Evolutionary conservation across 805 yeast genomes (phyloP), one percentile per base, ranked within the genome.

Genomic region (Ogataea angusta): DNA sequence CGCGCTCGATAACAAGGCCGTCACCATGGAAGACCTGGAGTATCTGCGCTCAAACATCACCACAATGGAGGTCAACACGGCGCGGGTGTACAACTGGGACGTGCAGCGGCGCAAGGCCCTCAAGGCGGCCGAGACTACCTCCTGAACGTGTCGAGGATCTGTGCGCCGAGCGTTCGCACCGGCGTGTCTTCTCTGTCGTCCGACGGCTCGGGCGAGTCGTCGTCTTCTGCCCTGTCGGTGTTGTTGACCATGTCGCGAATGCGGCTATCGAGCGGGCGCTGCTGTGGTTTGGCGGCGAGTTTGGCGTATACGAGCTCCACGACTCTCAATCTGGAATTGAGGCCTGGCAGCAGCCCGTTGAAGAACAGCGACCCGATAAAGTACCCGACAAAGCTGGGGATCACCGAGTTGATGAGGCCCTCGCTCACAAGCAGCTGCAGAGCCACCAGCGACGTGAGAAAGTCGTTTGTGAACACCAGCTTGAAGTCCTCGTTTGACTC

Each of bases 31-130:
- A 48, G 99, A 88, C 59, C 73, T 85, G 46, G 95, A 86, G 55
- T 89, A 80, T 51, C 70, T 82, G 46, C 77, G 93, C 49, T 93
- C 85, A 51, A 89, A 89, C 54, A 90, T 91, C 47, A 93, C 99
- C 12, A 91, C 97, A 3, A 87, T 93, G 90, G 98, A 93, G 63
- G 99, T 93, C 37, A 93, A 93, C 59, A 88, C 95, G 13, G 97
- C 99, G 1, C 75, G 99, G 49, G 72, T 85, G 59, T 86, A 85
- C 59, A 86, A 86, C 55, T 85, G 91, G 90, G 95, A 85, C 58
- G 91, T 86, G 8, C 85, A 82, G 56, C 74, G 86, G 64, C 76
- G 90, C 62, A 82, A 68, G 63, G 67, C 52, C 56, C 34, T 53
- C 15, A 70, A 72, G 48, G 64, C 63, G 36, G 66, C 66, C 9